Conservation (phyloP, 495 filamentous ascomycete genomes). For the Neurospora sp. region DNA sequence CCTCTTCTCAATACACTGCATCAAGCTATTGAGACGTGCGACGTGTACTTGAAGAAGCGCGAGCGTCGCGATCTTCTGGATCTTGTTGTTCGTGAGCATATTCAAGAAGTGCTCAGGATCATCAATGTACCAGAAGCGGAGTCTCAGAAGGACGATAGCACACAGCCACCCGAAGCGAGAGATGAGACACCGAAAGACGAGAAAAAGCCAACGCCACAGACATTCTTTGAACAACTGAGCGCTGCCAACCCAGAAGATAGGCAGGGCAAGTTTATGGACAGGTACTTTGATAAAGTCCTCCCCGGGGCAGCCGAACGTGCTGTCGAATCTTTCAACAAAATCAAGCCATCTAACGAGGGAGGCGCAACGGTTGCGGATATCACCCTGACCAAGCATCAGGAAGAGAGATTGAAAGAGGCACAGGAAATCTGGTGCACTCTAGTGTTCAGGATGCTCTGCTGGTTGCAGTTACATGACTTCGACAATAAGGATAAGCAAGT, state of each 20-base stretch:
- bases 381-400: no score
- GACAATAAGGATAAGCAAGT: slow-evolving; percentile 36
- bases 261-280: slow-evolving; percentile 29
- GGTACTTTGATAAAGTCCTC: slow-evolving; percentile 31
- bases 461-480: slow-evolving; percentile 42
- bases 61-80: slow-evolving; percentile 18
- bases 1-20: slow-evolving; percentile 28
- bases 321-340: background rate
- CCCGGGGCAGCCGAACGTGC: background rate
- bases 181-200: no score
- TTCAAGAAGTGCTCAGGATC: slow-evolving; percentile 27
- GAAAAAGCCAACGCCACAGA: no score
- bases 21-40: slow-evolving; percentile 21
- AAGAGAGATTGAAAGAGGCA: background rate
- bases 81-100: slow-evolving; percentile 26
- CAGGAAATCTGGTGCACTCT: slow-evolving; percentile 35
- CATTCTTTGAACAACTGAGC: slow-evolving; percentile 21
- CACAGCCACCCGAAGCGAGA: no score
- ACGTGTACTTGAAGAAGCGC: slow-evolving; percentile 14
- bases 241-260: slow-evolving; percentile 29
- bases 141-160: no score
- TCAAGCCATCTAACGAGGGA: no score
- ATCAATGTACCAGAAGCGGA: slow-evolving; percentile 17
- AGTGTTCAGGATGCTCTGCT: slow-evolving; percentile 43
- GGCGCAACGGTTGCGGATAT: no score